Evolutionary conservation across 2,329 filamentous ascomycete genomes (phyloP).

Genomic region (Curvularia eragrostidis): DNA sequence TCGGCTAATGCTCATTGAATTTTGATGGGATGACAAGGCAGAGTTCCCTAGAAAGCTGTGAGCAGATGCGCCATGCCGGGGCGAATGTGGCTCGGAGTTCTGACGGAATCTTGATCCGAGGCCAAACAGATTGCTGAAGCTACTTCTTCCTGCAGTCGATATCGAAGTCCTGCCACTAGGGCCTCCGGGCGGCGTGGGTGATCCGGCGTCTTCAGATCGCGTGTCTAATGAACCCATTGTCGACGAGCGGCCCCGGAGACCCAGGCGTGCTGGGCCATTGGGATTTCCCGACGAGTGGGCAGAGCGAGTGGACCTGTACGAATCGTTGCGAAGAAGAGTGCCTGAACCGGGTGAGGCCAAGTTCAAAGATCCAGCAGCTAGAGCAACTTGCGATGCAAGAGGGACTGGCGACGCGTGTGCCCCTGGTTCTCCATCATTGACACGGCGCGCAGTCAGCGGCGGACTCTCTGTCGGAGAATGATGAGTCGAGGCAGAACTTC

Average conservation of each 20-base stretch:
- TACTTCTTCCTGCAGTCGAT: slow-evolving; percentile 85
- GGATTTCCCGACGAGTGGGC: slow-evolving; percentile 61
- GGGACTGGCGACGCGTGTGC: slow-evolving; percentile 50
- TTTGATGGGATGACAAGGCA: slow-evolving; percentile 77
- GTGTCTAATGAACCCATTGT: slow-evolving; percentile 85
- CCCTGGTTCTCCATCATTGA: slow-evolving; percentile 40
- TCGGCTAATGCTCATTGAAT: slow-evolving; percentile 78
- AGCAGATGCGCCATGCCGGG: slow-evolving; percentile 65
- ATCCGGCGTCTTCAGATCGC: slow-evolving; percentile 72
- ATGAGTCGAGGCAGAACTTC: slow-evolving; percentile 43
- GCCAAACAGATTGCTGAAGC: slow-evolving; percentile 87
- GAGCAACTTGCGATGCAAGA: slow-evolving; percentile 61
- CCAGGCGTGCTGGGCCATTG: slow-evolving; percentile 65
- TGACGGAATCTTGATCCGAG: slow-evolving; percentile 78
- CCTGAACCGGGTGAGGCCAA: slow-evolving; percentile 54
- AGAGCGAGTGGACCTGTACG: slow-evolving; percentile 71
- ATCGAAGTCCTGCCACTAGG: slow-evolving; percentile 72
- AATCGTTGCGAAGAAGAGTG: slow-evolving; percentile 65
- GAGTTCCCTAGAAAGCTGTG: slow-evolving; percentile 70
- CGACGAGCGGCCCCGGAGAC: slow-evolving; percentile 79
- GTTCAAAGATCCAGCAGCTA: slow-evolving; percentile 56
- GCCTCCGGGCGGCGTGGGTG: slow-evolving; percentile 59
- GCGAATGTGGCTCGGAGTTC: slow-evolving; percentile 74
- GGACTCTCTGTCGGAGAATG: slow-evolving; percentile 48
- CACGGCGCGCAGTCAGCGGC: slow-evolving; percentile 44